Evolutionary conservation across 495 filamentous ascomycete genomes (phyloP).

Genomic region (Neurospora sp.): DNA sequence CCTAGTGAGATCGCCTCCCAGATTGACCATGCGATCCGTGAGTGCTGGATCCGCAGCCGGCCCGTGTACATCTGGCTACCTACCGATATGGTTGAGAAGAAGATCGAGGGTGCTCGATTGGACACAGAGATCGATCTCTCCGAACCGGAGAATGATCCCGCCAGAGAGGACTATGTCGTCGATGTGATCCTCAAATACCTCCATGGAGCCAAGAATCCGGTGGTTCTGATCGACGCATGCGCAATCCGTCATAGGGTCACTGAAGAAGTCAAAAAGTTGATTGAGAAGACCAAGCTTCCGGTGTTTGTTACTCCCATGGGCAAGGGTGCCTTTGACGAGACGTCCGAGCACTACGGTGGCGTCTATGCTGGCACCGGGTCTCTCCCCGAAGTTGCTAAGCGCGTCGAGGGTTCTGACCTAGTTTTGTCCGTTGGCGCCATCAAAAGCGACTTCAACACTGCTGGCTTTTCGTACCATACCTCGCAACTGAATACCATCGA

Average conservation of each 20-base stretch:
- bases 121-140: slow-evolving; percentile 55
- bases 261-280: slow-evolving; percentile 65
- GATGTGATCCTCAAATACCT: slow-evolving; percentile 69
- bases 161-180: slow-evolving; percentile 76
- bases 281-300: slow-evolving; percentile 66
- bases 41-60: slow-evolving; percentile 65
- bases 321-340: slow-evolving; percentile 79
- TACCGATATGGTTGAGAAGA: slow-evolving; percentile 72
- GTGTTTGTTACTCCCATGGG: slow-evolving; percentile 89
- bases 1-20: slow-evolving; percentile 56
- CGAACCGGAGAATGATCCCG: slow-evolving; percentile 53
- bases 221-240: slow-evolving; percentile 88
- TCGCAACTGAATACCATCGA: slow-evolving; percentile 79
- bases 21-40: slow-evolving; percentile 70
- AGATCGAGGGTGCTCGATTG: slow-evolving; percentile 64
- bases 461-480: slow-evolving; percentile 78
- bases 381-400: slow-evolving; percentile 55
- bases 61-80: slow-evolving; percentile 84
- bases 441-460: slow-evolving; percentile 81
- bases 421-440: slow-evolving; percentile 77
- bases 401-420: slow-evolving; percentile 72
- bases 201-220: slow-evolving; percentile 61
- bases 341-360: slow-evolving; percentile 64
- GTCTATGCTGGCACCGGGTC: slow-evolving; percentile 83
- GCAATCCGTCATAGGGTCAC: slow-evolving; percentile 71